Evolutionary conservation across 148 eudicot genomes (phyloP).

Genomic region (Polygonum maritimum): DNA sequence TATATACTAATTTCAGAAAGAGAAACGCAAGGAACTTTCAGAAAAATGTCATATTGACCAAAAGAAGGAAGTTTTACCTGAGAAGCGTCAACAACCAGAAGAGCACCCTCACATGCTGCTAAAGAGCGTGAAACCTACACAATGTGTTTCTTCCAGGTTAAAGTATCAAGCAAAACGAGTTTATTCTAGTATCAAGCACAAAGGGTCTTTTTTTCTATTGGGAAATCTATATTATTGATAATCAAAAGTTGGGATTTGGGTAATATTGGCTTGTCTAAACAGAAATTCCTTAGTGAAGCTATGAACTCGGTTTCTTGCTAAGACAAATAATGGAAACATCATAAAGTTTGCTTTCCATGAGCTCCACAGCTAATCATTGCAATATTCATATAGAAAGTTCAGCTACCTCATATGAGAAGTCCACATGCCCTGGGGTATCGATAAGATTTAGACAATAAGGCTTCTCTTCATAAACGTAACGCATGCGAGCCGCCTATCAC

Average conservation of each 20-base stretch:
- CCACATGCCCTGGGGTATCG: slow-evolving; percentile 99
- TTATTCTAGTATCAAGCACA: neutral
- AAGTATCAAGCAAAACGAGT: neutral
- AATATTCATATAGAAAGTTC: slow-evolving; percentile 1
- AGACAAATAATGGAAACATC: neutral
- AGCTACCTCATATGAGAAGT: slow-evolving; percentile 94
- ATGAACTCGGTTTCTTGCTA: neutral
- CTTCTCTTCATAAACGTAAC: slow-evolving; percentile 52
- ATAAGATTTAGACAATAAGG: slow-evolving; percentile 90
- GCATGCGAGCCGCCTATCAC: slow-evolving; percentile 94
- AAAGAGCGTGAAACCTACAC: slow-evolving; percentile 95
- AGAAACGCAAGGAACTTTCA: neutral
- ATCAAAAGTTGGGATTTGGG: neutral
- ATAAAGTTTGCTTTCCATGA: neutral
- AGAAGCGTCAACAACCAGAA: slow-evolving; percentile 90
- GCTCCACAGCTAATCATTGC: neutral
- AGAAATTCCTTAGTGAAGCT: neutral
- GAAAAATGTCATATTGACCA: slow-evolving; percentile 4
- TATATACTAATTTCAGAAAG: neutral
- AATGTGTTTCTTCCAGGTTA: slow-evolving; percentile 1
- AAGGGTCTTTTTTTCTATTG: neutral
- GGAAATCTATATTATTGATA: neutral
- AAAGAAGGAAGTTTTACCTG: slow-evolving; percentile 36
- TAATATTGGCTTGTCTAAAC: neutral
- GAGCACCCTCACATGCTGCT: slow-evolving; percentile 99